Evolutionary conservation across 805 yeast species (phyloP).

Genomic region (Starmerella roubikii): DNA sequence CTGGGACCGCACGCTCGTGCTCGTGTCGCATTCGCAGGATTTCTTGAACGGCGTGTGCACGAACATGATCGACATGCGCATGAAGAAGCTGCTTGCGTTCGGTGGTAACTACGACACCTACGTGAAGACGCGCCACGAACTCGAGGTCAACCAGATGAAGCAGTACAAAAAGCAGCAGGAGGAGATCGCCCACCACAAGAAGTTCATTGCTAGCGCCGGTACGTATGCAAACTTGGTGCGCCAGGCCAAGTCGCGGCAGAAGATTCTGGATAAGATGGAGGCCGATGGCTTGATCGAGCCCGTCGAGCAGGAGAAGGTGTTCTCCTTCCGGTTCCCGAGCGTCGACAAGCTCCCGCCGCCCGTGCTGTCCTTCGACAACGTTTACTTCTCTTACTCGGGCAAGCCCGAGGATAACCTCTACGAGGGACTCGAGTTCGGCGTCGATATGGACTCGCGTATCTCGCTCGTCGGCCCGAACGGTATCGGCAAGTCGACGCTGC

Average conservation of each 20-base stretch:
- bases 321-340: conserved; percentile 84
- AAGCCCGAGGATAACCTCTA: conserved; percentile 78
- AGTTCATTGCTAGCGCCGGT: conserved; percentile 99
- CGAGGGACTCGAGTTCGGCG: conserved; percentile 87
- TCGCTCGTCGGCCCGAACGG: conserved; percentile 98
- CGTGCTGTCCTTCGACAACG: conserved; percentile 90
- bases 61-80: conserved; percentile 95
- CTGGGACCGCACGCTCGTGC: conserved; percentile 82
- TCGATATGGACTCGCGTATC: conserved; percentile 97
- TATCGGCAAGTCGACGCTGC: conserved; percentile 93
- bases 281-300: conserved; percentile 91
- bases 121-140: conserved; percentile 83
- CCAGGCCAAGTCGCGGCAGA: conserved; percentile 98
- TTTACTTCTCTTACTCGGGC: conserved; percentile 68
- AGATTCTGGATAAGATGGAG: conserved; percentile 98
- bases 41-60: conserved; percentile 98
- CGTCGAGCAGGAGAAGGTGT: conserved; percentile 84
- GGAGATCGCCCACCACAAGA: conserved; percentile 95
- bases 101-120: conserved; percentile 99
- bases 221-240: conserved; percentile 96
- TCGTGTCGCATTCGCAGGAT: conserved; percentile 97
- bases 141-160: conserved; percentile 96
- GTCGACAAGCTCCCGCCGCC: conserved; percentile 98
- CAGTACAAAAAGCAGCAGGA: conserved; percentile 96
- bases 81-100: conserved; percentile 55